phyloP scores from a whole-genome alignment of 257 asterid genomes.

The Dorcoceras hygrometricum region DNA sequence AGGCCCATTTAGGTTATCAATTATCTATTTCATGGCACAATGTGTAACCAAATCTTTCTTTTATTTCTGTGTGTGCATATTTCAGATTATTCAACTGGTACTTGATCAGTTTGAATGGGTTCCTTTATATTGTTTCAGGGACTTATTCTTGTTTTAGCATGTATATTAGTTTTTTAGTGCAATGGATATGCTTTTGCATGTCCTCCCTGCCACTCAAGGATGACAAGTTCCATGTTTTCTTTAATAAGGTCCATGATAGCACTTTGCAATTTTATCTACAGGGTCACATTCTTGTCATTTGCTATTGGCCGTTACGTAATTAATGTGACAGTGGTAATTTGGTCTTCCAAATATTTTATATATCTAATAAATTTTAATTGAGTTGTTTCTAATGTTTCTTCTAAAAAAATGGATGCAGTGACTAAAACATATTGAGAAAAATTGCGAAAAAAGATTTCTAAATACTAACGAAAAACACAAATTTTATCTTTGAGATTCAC shows the following conservation, averaged over 20 bases:
- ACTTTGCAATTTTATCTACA: too few species aligned
- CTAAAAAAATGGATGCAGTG: not conserved
- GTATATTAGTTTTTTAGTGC: too few species aligned
- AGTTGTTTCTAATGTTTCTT: too few species aligned
- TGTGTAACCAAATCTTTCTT: not conserved
- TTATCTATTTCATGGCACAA: conserved; percentile 5
- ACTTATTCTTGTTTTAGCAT: not conserved
- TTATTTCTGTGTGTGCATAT: not conserved
- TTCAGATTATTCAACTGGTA: not conserved
- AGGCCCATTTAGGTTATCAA: conserved; percentile 17
- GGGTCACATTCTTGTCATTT: not conserved
- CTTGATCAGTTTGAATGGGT: not conserved
- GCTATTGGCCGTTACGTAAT: not conserved
- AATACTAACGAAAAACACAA: not conserved
- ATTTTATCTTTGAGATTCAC: not conserved
- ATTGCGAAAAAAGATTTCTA: not conserved
- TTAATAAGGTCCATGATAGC: not conserved
- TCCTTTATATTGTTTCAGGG: not conserved
- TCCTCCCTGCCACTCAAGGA: not conserved
- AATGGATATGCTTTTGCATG: not conserved
- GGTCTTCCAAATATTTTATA: too few species aligned
- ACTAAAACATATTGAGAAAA: too few species aligned
- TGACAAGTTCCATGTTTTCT: not conserved
- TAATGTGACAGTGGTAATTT: too few species aligned
- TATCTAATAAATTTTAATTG: too few species aligned